Conservation (phyloP, 2,329 filamentous ascomycete genomes). For the Diaporthe sp. region DNA sequence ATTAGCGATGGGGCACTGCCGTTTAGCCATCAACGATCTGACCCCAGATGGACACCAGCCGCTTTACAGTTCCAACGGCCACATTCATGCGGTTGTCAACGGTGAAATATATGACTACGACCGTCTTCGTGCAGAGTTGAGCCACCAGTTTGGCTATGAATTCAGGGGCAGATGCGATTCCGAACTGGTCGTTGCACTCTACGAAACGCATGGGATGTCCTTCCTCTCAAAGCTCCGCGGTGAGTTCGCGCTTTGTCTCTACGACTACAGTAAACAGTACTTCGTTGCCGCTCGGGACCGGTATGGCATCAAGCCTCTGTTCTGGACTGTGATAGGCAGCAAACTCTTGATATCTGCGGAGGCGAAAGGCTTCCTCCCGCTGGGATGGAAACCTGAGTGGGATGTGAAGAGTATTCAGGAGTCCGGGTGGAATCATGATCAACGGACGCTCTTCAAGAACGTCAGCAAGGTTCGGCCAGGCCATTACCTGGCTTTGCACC, state of each 20-base stretch:
- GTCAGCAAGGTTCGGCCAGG: slow-evolving; percentile 61
- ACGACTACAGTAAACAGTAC: slow-evolving; percentile 58
- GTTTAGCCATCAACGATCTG: slow-evolving; percentile 68
- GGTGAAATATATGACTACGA: slow-evolving; percentile 72
- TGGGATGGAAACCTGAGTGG: slow-evolving; percentile 68
- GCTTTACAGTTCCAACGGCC: slow-evolving; percentile 53
- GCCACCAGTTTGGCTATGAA: slow-evolving; percentile 53
- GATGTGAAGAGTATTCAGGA: slow-evolving; percentile 61
- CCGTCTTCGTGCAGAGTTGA: slow-evolving; percentile 55
- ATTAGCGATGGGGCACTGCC: slow-evolving; percentile 60
- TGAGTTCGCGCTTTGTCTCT: slow-evolving; percentile 68
- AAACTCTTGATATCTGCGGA: slow-evolving; percentile 65
- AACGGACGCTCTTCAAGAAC: slow-evolving; percentile 64
- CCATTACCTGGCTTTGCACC: slow-evolving; percentile 56
- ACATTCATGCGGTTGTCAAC: slow-evolving; percentile 70
- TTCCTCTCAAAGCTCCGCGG: slow-evolving; percentile 61
- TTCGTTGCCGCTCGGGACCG: slow-evolving; percentile 67
- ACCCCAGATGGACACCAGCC: slow-evolving; percentile 62
- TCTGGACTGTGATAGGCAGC: slow-evolving; percentile 60
- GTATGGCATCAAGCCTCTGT: slow-evolving; percentile 70
- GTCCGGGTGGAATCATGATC: slow-evolving; percentile 59
- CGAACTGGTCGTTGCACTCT: slow-evolving; percentile 67
- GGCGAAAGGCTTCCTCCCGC: slow-evolving; percentile 65
- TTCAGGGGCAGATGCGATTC: slow-evolving; percentile 64
- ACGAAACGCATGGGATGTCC: slow-evolving; percentile 59